These are phyloP conservation scores for Rhizophagus clarus DNA, from an alignment of 192 early-diverging fungal species.

Conservation along the genomic window DNA sequence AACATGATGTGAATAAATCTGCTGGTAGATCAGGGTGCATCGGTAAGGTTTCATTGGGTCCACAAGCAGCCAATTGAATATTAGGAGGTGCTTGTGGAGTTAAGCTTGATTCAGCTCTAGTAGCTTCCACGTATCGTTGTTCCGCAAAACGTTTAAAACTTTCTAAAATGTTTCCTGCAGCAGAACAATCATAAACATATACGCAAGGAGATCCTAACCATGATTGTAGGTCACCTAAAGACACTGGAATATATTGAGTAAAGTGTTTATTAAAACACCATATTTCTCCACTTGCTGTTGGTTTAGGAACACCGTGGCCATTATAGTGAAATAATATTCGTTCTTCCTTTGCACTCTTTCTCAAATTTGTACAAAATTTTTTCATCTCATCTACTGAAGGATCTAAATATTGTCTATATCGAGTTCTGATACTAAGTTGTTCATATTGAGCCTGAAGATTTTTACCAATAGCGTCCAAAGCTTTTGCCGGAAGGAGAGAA, in stretches of 20 bases:
- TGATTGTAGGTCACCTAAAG: conserved; percentile 86
- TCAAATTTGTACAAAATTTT: conserved; percentile 80
- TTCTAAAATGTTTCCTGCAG: conserved; percentile 87
- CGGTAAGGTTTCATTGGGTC: conserved; percentile 81
- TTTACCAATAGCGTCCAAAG: conserved; percentile 85
- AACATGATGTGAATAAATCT: conserved; percentile 94
- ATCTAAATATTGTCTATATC: conserved; percentile 84
- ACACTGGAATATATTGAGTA: conserved; percentile 98
- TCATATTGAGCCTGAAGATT: conserved; percentile 94
- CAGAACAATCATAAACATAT: conserved; percentile 96
- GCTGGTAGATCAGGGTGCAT: conserved; percentile 94
- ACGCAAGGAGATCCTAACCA: conserved; percentile 96
- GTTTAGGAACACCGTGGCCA: conserved; percentile 96
- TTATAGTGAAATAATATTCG: conserved; percentile 98
- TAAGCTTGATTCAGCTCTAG: conserved; percentile 47
- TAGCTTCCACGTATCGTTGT: conserved; percentile 77
- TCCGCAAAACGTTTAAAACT: conserved; percentile 90
- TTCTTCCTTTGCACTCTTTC: conserved; percentile 89
- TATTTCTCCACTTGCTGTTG: conserved; percentile 91
- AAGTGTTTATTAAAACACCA: conserved; percentile 99
- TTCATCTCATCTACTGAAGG: conserved; percentile 93
- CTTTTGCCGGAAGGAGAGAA: conserved; percentile 72
- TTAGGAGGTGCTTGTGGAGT: conserved; percentile 47
- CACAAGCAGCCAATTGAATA: conserved; percentile 93
- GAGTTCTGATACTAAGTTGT: conserved; percentile 80